These are phyloP conservation scores for Sanghuangporus baumii DNA, from an alignment of 1,284 basidiomycete genomes.

Conservation along the genomic window DNA sequence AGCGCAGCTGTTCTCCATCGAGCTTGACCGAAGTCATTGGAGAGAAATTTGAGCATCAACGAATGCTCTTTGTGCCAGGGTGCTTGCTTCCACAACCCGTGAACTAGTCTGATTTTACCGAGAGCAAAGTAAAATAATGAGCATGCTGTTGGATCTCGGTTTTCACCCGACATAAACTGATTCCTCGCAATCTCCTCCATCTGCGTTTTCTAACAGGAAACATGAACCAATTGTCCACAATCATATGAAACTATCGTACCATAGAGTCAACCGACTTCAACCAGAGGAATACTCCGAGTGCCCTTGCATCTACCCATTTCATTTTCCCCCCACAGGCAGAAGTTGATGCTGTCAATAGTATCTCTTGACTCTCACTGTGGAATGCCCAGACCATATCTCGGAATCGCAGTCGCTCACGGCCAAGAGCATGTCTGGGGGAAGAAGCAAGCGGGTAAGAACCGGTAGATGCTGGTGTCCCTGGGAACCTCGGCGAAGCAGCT, in stretches of 20 bases:
- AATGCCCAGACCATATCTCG: constrained; percentile 95
- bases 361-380: constrained; percentile 87
- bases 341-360: constrained; percentile 69
- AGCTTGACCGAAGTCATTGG: constrained; percentile 82
- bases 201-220: constrained; percentile 54
- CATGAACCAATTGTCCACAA: not conserved
- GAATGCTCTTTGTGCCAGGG: constrained; percentile 89
- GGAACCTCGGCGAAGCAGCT: constrained; percentile 37
- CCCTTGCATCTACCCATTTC: constrained; percentile 82
- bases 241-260: constrained; percentile 36
- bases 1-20: constrained; percentile 91
- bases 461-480: constrained; percentile 16
- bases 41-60: constrained; percentile 88
- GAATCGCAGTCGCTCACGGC: constrained; percentile 73
- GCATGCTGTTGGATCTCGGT: constrained; percentile 84
- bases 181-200: constrained; percentile 91
- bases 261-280: constrained; percentile 69
- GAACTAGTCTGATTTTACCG: constrained; percentile 87
- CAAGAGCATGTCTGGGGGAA: constrained; percentile 32
- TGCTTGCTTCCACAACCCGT: constrained; percentile 94
- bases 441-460: constrained; percentile 38
- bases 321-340: constrained; percentile 77
- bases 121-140: constrained; percentile 94
- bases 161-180: constrained; percentile 82
- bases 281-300: constrained; percentile 88